These are phyloP conservation scores for Ogataea wickerhamii DNA, from an alignment of 805 yeast genomes.

Conservation along the genomic window DNA sequence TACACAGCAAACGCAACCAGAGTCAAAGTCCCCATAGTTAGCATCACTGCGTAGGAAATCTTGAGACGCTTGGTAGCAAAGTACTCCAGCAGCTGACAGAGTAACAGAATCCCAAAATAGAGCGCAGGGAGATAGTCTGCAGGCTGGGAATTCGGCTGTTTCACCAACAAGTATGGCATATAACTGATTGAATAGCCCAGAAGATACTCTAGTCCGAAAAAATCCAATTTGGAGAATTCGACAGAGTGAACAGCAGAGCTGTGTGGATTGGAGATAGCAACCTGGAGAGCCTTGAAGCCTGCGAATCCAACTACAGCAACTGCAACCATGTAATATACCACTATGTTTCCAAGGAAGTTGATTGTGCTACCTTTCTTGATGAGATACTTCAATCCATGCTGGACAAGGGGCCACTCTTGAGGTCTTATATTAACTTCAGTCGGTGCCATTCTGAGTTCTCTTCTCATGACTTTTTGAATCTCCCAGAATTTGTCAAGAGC, in stretches of 20 bases:
- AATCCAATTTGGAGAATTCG: slow-evolving; percentile 20
- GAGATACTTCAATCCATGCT: slow-evolving; percentile 60
- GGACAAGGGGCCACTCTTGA: slow-evolving; percentile 56
- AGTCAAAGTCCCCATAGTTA: slow-evolving; percentile 8
- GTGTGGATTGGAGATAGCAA: slow-evolving; percentile 23
- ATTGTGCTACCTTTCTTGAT: slow-evolving; percentile 42
- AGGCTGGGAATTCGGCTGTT: slow-evolving; percentile 35
- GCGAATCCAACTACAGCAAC: slow-evolving; percentile 29
- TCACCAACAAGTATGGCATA: slow-evolving; percentile 48
- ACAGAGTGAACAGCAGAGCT: slow-evolving; percentile 2
- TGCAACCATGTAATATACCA: slow-evolving; percentile 49
- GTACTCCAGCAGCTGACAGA: slow-evolving; percentile 44
- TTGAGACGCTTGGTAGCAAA: slow-evolving; percentile 29
- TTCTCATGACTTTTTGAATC: slow-evolving; percentile 55
- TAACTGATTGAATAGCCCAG: slow-evolving; percentile 59
- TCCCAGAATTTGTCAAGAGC: slow-evolving; percentile 53
- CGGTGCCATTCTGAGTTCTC: slow-evolving; percentile 43
- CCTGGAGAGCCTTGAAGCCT: slow-evolving; percentile 9
- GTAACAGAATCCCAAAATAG: slow-evolving; percentile 44
- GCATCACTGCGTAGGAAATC: slow-evolving; percentile 5
- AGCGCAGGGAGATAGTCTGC: slow-evolving; percentile 50
- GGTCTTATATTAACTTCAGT: slow-evolving; percentile 53
- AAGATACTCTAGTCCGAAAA: slow-evolving; percentile 34
- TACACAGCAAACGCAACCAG: slow-evolving; percentile 21
- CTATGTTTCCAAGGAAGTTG: slow-evolving; percentile 63